phyloP scores from a whole-genome alignment of 352 stramenopile species.

The Albugo candida region DNA sequence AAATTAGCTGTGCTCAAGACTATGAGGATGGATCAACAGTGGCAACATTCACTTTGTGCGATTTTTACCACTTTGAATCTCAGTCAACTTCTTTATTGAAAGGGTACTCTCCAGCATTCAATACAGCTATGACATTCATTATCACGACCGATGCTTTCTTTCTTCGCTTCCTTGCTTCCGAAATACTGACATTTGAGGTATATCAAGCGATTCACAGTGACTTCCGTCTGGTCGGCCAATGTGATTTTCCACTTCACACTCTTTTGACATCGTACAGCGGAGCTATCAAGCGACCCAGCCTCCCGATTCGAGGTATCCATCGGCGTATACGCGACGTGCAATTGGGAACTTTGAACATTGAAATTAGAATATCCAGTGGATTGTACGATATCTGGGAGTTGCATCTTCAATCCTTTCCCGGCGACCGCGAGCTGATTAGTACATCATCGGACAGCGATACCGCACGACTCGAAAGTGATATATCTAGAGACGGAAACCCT shows the following conservation, averaged over 20 bases:
- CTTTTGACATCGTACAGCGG: slow-evolving; percentile 54
- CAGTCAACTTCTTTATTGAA: slow-evolving; percentile 78
- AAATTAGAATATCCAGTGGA: slow-evolving; percentile 72
- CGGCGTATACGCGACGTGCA: slow-evolving; percentile 11
- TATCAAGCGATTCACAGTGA: slow-evolving; percentile 76
- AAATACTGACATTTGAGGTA: slow-evolving; percentile 72
- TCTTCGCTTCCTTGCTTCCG: slow-evolving; percentile 76
- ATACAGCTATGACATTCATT: slow-evolving; percentile 84
- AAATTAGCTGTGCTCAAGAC: no score
- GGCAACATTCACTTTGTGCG: slow-evolving; percentile 63
- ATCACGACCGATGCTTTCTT: slow-evolving; percentile 87
- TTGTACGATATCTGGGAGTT: slow-evolving; percentile 83
- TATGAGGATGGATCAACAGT: no score
- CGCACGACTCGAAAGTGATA: background rate
- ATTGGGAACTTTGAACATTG: slow-evolving; percentile 58
- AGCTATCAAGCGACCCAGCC: slow-evolving; percentile 33
- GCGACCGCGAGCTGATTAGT: slow-evolving; percentile 42
- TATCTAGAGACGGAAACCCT: background rate
- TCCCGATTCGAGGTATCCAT: slow-evolving; percentile 14
- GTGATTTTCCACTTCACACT: slow-evolving; percentile 34
- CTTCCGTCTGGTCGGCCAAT: slow-evolving; percentile 69
- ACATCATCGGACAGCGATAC: background rate
- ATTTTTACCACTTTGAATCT: slow-evolving; percentile 91
- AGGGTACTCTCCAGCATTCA: slow-evolving; percentile 68
- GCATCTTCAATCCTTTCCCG: slow-evolving; percentile 76